These are phyloP conservation scores for Adansonia grandidieri DNA, from an alignment of 441 rosid species.

Conservation along the genomic window DNA sequence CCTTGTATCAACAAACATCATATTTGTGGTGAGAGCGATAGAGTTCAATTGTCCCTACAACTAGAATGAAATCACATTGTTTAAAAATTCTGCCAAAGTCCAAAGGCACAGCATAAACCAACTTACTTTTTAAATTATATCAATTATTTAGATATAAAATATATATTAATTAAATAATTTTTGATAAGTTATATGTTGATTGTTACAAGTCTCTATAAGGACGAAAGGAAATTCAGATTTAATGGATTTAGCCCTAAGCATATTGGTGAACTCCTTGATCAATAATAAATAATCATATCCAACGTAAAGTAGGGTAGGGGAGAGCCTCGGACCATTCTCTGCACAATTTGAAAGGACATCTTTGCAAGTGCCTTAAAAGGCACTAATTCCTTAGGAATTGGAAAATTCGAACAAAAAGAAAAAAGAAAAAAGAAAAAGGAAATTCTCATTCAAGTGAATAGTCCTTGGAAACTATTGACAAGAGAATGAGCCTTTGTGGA, in stretches of 20 bases:
- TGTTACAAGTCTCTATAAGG: slow-evolving; percentile 42
- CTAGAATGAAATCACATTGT: slow-evolving; percentile 22
- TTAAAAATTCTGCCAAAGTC: neutral
- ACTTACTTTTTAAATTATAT: slow-evolving; percentile 14
- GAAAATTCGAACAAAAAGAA: no score
- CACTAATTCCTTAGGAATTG: no score
- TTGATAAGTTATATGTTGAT: slow-evolving; percentile 17
- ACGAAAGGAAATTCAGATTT: slow-evolving; percentile 17
- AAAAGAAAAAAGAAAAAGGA: no score
- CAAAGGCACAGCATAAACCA: neutral
- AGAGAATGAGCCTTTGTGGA: no score
- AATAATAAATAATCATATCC: neutral
- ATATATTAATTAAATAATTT: slow-evolving; percentile 14
- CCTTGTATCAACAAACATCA: no score
- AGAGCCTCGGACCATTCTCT: no score
- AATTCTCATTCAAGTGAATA: no score
- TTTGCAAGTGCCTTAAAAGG: no score
- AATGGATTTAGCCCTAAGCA: neutral
- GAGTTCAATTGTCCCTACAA: slow-evolving; percentile 50
- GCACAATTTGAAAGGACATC: no score
- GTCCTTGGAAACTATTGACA: no score
- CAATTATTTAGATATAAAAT: slow-evolving; percentile 22
- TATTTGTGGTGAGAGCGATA: neutral
- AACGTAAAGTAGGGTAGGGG: no score
- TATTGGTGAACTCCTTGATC: slow-evolving; percentile 5